Evolutionary conservation across 305 asterid species (phyloP), one percentile per base, ranked within the genome.

Genomic region (Fraxinus floribunda): DNA sequence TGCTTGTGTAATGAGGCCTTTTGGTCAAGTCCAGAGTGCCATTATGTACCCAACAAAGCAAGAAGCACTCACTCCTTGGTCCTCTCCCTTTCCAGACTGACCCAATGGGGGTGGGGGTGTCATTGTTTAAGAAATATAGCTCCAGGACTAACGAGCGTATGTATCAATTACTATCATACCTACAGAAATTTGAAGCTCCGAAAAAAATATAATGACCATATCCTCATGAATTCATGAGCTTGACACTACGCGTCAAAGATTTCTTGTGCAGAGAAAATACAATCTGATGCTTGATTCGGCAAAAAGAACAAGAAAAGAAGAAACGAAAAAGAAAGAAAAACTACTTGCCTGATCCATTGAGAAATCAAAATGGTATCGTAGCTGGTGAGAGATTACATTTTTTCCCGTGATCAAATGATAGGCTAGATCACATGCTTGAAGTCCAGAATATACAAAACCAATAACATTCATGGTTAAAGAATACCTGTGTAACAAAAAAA

Each of bases 311-410:
- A 0, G 15, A 20, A 60, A 60, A 20, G 30, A 18, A 55, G 6
- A 22, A 64, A 24, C 5, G n/a, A 60, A 20, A 57, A 64, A 13
- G 34, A 62, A 62, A n/a, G 66, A 55, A 64, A 9, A 66, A 26
- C 35, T 10, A 85, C 97, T 89, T 83, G 88, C 98, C 98, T 95
- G 98, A 83, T 94, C 98, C 91, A 92, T 88, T 24, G 91, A 85
- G 84, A 95, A 95, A 78, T 90, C 93, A 11, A 95, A 90, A 81
- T 89, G 94, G 87, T 82, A 80, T 13, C 93, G 91, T 13, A 93
- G 85, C 74, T 82, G 89, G 87, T 83, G 87, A 16, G 94, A 83
- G 85, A 91, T 78, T 4, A 86, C 74, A 26, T 88, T 89, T 83
- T 89, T 94, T 83, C 87, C 93, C 4, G 93, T 88, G 22, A 89